Base-by-base conservation (phyloP, 306 rosid genomes). In the Cyclanthera cordifolia region DNA sequence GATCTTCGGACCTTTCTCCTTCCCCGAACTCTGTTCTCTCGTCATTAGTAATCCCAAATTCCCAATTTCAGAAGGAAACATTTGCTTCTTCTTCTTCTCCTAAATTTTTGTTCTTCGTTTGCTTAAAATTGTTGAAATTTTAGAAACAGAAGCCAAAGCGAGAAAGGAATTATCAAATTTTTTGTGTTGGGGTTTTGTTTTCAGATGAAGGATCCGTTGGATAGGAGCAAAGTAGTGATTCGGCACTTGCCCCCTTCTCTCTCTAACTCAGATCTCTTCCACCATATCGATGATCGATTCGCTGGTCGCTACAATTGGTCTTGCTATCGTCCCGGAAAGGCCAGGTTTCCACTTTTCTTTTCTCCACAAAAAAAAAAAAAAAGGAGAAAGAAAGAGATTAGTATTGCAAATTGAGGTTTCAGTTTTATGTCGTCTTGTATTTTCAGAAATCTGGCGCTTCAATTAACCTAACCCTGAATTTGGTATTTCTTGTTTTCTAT, bases 161-260 rank as follows among this genome's bases (percentile, higher is more conserved):
- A 25, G 13, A 13, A 24, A 41, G 69, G 51, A 63, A 43, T 41
- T 43, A 19, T n/a, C n/a, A n/a, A n/a, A n/a, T n/a, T n/a, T n/a
- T n/a, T n/a, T n/a, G n/a, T n/a, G n/a, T n/a, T n/a, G 70, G 70
- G 67, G 70, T 53, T 65, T n/a, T n/a, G n/a, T 65, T 66, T 66
- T 24, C 70, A 55, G 89, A 92, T 85, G 99, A 93, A 87, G 77
- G 88, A 71, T 17, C 88, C 83, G 10, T 65, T 24, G 13, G 87
- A 79, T 72, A 86, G 73, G 78, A 93, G 91, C 57, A 93, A 93
- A 80, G 91, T 87, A 61, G 92, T 87, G 64, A 75, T 93, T 50
- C 79, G 99, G 79, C 95, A 81, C 84, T 80, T 93, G 65, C 99
- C 99, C 23, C 99, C 99, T 16, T 85, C 96, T 52, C 91, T 93